phyloP scores from a whole-genome alignment of 345 rosid genomes.

The Geranium brycei region DNA sequence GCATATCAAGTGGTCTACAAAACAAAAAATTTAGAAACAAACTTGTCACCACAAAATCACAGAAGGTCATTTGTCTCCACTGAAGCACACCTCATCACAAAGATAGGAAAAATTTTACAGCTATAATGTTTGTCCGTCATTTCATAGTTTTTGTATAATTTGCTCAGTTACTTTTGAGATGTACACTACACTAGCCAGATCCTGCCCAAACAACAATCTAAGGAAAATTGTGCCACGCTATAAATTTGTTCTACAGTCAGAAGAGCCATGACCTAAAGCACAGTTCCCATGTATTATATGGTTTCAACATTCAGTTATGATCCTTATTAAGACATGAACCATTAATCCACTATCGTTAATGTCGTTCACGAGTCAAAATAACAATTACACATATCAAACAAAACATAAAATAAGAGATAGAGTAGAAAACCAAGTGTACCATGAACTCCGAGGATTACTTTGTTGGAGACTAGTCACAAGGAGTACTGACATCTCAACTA shows the following conservation, averaged over 20 bases:
- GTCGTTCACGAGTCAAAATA: neutral
- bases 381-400: neutral
- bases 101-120: neutral
- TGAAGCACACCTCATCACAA: neutral
- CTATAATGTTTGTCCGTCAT: neutral
- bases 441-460: slow-evolving; percentile 60
- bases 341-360: neutral
- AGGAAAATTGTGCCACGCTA: neutral
- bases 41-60: neutral
- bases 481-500: slow-evolving; percentile 69
- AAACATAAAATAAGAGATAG: neutral
- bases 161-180: too few relatives aligned
- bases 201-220: neutral
- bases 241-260: neutral
- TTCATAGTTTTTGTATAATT: too few relatives aligned
- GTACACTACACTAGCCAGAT: too few relatives aligned
- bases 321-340: neutral
- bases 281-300: neutral
- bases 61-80: neutral
- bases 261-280: neutral
- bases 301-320: neutral
- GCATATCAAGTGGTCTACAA: neutral
- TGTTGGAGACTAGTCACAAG: slow-evolving; percentile 38
- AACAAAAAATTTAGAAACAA: neutral
- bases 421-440: slow-evolving; percentile 29